Percentiles rank a stretch among this genome's conserved stretches.
Conservation (phyloP, 2,329 filamentous ascomycete species). For the Domatiomyces catenatus region DNA sequence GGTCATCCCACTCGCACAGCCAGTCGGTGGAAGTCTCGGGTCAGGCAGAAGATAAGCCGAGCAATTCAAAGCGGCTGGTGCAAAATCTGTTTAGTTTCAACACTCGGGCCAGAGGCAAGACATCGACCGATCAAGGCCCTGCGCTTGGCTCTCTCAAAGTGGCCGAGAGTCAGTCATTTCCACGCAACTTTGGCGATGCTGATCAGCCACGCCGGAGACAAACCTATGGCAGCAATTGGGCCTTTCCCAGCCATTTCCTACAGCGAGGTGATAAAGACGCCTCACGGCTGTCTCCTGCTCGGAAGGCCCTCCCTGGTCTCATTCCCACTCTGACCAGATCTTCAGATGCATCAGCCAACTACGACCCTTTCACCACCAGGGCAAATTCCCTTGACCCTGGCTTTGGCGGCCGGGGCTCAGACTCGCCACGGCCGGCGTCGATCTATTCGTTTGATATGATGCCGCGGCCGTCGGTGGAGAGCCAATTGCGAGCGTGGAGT, state of each 20-base stretch:
- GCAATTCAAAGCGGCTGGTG: conserved; percentile 12
- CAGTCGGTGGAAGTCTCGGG: conserved; percentile 9
- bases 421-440: conserved; percentile 33
- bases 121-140: conserved; percentile 42
- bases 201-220: conserved; percentile 38
- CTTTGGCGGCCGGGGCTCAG: conserved; percentile 30
- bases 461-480: conserved; percentile 64
- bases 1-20: conserved; percentile 21
- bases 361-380: conserved; percentile 33
- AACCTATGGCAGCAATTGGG: conserved; percentile 43
- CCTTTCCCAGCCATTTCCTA: conserved; percentile 31
- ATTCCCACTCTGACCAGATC: conserved; percentile 21
- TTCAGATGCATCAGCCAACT: conserved; percentile 24
- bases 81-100: conserved; percentile 41
- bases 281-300: conserved; percentile 20
- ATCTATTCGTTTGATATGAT: conserved; percentile 44
- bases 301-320: conserved; percentile 28
- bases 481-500: conserved; percentile 57
- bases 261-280: conserved; percentile 24
- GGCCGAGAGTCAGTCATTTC: conserved; percentile 49
- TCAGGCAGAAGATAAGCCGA: conserved; percentile 5
- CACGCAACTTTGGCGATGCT: conserved; percentile 37
- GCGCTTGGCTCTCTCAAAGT: conserved; percentile 42
- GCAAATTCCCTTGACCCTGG: conserved; percentile 33
- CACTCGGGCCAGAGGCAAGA: conserved; percentile 43